These are phyloP conservation scores for Pichia sp. DNA, from an alignment of 1,139 yeast species.

Conservation along the genomic window DNA sequence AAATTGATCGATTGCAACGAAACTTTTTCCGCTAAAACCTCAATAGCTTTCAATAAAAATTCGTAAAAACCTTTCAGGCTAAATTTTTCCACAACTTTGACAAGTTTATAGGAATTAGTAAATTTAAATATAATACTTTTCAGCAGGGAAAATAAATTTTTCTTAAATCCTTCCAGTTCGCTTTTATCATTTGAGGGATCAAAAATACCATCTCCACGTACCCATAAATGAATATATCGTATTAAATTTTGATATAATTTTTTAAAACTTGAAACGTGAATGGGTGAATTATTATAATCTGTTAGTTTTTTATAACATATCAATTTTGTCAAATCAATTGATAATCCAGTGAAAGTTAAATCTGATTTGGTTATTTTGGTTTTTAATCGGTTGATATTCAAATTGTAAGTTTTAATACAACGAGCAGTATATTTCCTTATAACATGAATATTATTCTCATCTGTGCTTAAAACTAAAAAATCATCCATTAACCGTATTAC, in stretches of 20 bases:
- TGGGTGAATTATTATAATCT: slow-evolving; percentile 17
- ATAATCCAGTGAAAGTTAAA: slow-evolving; percentile 26
- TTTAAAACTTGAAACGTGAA: slow-evolving; percentile 20
- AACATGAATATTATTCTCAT: slow-evolving; percentile 23
- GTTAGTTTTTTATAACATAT: slow-evolving; percentile 26
- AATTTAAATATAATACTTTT: slow-evolving; percentile 16
- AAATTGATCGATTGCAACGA: not conserved
- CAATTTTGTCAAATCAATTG: slow-evolving; percentile 25
- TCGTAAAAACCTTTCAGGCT: not conserved
- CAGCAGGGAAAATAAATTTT: slow-evolving; percentile 12
- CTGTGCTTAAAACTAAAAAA: slow-evolving; percentile 60
- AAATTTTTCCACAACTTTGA: slow-evolving; percentile 10
- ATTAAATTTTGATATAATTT: slow-evolving; percentile 17
- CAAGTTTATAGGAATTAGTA: slow-evolving; percentile 16
- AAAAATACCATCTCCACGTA: slow-evolving; percentile 6
- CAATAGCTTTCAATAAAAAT: slow-evolving; percentile 1
- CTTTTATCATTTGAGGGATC: slow-evolving; percentile 1
- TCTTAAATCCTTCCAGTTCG: slow-evolving; percentile 6
- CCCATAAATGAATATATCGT: slow-evolving; percentile 7
- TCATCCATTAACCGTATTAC: slow-evolving; percentile 79
- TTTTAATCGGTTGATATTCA: slow-evolving; percentile 52
- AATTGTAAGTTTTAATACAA: slow-evolving; percentile 52
- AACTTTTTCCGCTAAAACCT: not conserved
- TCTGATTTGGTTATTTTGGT: slow-evolving; percentile 31
- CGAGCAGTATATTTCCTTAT: slow-evolving; percentile 29